Evolutionary conservation across 805 yeast species (phyloP), one percentile per base, ranked within the genome.

Genomic region (Metschnikowia santaceciliae): DNA sequence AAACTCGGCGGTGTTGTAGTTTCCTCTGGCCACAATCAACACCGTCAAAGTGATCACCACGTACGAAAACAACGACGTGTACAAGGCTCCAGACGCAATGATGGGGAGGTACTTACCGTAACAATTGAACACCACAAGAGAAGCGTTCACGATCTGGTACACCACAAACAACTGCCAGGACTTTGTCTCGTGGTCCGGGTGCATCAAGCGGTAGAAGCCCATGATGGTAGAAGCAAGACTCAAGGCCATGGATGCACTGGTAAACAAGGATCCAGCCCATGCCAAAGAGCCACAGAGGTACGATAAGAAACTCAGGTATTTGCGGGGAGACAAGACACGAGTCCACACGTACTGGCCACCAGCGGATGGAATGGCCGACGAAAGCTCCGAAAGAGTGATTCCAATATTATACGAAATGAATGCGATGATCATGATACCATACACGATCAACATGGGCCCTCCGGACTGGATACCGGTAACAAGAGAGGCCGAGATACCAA

Each of bases 281-380:
- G 73, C 70, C 50, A 72, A 62, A 3, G 71, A 61, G 4, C 76
- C 77, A 52, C 74, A 69, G 47, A 69, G 56, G 56, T 69, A 72
- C 6, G 75, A 73, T 55, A 66, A 63, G 49, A 72, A 69, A 11
- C 68, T 56, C 11, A 74, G 64, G 59, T 70, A 63, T 53, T 65
- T 69, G 45, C 65, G 59, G 2, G 76, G 76, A 15, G 76, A 69
- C 49, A 72, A 61, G 4, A 65, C 71, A 37, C 72, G 58, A 6
- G 76, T 66, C 76, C 76, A 72, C 46, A 67, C 71, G 54, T 72
- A 71, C 60, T 71, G 77, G 50, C 76, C 76, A 1, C 76, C 76
- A 22, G 76, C 75, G 13, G 70, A 64, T 3, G 75, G 75, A 47
- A 68, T 70, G 19, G 76, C 74, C 36, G 68, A 62, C 8, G 75